phyloP scores from a whole-genome alignment of 2,329 filamentous ascomycete genomes.

The Cladosporium halotolerans region DNA sequence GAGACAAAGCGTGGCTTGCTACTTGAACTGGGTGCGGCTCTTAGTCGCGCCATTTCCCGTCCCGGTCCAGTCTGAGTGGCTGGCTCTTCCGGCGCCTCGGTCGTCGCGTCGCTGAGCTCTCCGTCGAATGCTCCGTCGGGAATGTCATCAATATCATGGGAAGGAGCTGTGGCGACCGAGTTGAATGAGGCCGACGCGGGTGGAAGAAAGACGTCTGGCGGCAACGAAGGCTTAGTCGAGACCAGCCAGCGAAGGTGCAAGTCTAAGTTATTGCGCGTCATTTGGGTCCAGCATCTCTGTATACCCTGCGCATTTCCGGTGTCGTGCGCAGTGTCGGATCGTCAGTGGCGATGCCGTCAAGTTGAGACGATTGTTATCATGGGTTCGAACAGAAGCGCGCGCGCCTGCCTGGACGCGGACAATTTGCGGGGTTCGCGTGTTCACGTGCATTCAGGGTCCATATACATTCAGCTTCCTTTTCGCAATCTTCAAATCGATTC shows the following conservation, averaged over 20 bases:
- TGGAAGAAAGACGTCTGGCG: slow-evolving; percentile 15
- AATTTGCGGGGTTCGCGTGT: neutral
- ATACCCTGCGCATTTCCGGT: neutral
- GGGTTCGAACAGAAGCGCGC: neutral
- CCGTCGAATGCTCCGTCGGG: slow-evolving; percentile 11
- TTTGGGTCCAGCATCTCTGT: slow-evolving; percentile 27
- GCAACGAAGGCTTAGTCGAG: slow-evolving; percentile 33
- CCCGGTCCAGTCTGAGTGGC: neutral
- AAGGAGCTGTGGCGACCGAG: neutral
- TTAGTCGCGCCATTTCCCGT: slow-evolving; percentile 39
- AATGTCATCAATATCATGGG: slow-evolving; percentile 8
- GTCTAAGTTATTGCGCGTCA: slow-evolving; percentile 45
- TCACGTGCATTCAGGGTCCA: neutral
- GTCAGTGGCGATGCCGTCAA: neutral
- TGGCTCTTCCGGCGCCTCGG: neutral
- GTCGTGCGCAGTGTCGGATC: neutral
- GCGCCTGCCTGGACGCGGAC: neutral
- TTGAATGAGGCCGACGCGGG: slow-evolving; percentile 10
- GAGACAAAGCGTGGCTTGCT: slow-evolving; percentile 32
- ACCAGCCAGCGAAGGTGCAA: slow-evolving; percentile 46
- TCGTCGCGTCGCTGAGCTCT: slow-evolving; percentile 5
- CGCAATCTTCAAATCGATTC: too few relatives aligned
- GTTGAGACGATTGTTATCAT: neutral
- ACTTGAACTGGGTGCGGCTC: slow-evolving; percentile 38
- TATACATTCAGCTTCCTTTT: neutral